These are phyloP conservation scores for Prunus armeniaca DNA, from an alignment of 306 rosid genomes.

Conservation along the genomic window DNA sequence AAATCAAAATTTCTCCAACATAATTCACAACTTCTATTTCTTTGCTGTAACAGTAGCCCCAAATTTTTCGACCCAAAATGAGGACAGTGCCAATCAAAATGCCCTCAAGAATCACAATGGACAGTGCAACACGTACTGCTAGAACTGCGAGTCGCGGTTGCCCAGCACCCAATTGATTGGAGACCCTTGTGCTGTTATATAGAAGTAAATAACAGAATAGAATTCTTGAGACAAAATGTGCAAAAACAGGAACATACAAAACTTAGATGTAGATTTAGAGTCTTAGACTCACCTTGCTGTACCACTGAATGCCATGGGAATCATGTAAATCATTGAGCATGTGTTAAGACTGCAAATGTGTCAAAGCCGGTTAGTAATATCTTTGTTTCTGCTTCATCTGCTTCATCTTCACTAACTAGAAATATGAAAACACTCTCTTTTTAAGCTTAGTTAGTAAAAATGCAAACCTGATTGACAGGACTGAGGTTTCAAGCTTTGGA, in stretches of 20 bases:
- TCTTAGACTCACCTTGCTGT: conserved; percentile 32
- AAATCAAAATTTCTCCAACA: conserved; percentile 31
- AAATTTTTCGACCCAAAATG: conserved; percentile 29
- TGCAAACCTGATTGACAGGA: conserved; percentile 27
- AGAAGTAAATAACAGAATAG: background rate
- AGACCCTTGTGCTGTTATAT: conserved; percentile 37
- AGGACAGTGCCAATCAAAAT: conserved; percentile 17
- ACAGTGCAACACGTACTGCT: conserved; percentile 28
- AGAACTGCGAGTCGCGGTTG: conserved; percentile 26
- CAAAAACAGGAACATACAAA: background rate
- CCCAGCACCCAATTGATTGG: conserved; percentile 46
- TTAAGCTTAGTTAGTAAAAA: background rate
- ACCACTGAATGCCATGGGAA: conserved; percentile 43
- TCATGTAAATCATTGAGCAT: conserved; percentile 34
- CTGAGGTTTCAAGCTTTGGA: conserved; percentile 35
- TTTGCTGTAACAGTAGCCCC: conserved; percentile 48
- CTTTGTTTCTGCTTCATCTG: background rate
- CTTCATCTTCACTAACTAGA: no score
- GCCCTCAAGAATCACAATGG: conserved; percentile 32
- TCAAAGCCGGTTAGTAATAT: background rate
- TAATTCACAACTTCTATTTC: conserved; percentile 36
- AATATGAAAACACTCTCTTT: no score
- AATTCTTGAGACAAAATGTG: background rate
- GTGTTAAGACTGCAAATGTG: conserved; percentile 39
- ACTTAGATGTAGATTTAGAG: background rate